phyloP scores from a whole-genome alignment of 2,329 filamentous ascomycete species.

The Colletotrichum theobromicola region DNA sequence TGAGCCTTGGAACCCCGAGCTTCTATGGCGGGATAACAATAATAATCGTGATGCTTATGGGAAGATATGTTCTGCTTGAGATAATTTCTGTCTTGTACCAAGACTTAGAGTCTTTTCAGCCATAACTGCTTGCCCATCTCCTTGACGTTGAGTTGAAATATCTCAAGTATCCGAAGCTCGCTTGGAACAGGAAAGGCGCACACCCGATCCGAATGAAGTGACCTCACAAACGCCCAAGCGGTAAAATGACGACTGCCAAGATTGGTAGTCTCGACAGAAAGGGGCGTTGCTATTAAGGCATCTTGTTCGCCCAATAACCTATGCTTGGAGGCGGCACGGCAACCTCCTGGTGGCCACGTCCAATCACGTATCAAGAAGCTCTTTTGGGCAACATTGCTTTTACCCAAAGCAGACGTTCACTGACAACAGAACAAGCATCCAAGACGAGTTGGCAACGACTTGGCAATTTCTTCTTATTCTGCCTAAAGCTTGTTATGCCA shows the following conservation, averaged over 20 bases:
- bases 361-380: background rate
- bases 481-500: background rate
- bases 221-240: background rate
- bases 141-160: background rate
- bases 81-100: background rate
- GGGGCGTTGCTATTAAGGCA: too few species aligned
- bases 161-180: background rate
- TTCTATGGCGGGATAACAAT: too few species aligned
- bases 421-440: background rate
- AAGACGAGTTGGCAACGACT: background rate
- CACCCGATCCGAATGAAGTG: background rate
- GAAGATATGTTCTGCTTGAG: too few species aligned
- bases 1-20: too few species aligned
- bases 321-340: background rate
- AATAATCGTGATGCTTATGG: too few species aligned
- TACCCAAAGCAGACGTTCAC: background rate
- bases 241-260: background rate
- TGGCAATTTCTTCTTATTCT: background rate
- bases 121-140: too few species aligned
- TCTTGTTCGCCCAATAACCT: background rate
- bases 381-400: background rate
- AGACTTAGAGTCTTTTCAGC: too few species aligned
- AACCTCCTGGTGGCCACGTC: background rate
- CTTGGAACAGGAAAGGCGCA: background rate
- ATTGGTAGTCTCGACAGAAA: background rate